Evolutionary conservation across 2,329 filamentous ascomycete genomes (phyloP).

Genomic region (Verticillium alfalfae): DNA sequence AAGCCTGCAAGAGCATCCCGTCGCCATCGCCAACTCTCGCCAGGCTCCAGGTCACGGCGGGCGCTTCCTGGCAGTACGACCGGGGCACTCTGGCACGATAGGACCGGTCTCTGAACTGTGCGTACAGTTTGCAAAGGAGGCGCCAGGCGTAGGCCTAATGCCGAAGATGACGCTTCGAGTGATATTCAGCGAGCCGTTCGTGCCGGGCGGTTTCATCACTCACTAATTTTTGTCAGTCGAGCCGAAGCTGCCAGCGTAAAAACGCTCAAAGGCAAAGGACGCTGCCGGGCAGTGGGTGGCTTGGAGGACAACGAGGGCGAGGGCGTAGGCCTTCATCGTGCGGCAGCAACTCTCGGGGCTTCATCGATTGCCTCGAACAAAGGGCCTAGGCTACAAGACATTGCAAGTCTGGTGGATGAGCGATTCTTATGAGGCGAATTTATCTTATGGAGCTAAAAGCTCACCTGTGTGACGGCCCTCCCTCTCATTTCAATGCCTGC

Average conservation of each 20-base stretch:
- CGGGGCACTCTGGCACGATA: conserved; percentile 4
- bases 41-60: conserved; percentile 7
- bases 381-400: too few species aligned
- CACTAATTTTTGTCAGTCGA: conserved; percentile 5
- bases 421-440: too few species aligned
- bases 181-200: background rate
- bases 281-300: background rate
- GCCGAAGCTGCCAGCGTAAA: conserved; percentile 4
- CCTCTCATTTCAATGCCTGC: too few species aligned
- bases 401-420: too few species aligned
- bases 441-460: too few species aligned
- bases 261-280: conserved; percentile 2
- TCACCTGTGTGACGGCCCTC: too few species aligned
- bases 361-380: too few species aligned
- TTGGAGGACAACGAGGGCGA: background rate
- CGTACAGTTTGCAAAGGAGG: conserved; percentile 7
- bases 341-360: too few species aligned
- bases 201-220: background rate
- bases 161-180: conserved; percentile 1
- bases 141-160: conserved; percentile 3
- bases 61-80: conserved; percentile 1
- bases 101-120: conserved; percentile 3
- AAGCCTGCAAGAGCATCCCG: conserved; percentile 7
- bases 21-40: conserved; percentile 1
- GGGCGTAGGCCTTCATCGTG: background rate